These are phyloP conservation scores for Fusarium virguliforme DNA, from an alignment of 2,329 filamentous ascomycete genomes.

Conservation along the genomic window DNA sequence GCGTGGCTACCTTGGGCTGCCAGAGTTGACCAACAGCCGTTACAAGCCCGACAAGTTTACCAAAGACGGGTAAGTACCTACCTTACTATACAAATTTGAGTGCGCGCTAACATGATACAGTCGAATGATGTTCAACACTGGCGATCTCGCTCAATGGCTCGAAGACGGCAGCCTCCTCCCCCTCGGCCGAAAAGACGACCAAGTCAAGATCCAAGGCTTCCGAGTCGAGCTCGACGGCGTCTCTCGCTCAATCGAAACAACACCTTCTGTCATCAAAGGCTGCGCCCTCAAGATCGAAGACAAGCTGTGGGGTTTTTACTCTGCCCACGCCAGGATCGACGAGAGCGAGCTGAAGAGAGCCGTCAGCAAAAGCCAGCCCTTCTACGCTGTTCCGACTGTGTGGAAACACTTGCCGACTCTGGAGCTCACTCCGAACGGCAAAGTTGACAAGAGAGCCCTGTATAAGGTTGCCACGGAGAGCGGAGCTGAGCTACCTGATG, in stretches of 20 bases:
- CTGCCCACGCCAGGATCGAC: conserved; percentile 19
- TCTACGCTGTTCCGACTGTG: conserved; percentile 35
- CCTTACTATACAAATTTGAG: rapidly evolving
- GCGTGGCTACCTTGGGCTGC: conserved; percentile 29
- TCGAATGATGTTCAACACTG: conserved; percentile 39
- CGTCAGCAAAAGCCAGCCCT: conserved; percentile 23
- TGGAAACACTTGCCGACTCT: conserved; percentile 33
- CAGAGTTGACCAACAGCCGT: conserved; percentile 19
- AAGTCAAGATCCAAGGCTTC: conserved; percentile 34
- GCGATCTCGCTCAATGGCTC: conserved; percentile 33
- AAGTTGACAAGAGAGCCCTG: conserved; percentile 30
- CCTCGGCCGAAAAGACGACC: conserved; percentile 41
- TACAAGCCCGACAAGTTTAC: conserved; percentile 49
- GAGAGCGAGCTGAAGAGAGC: conserved; percentile 27
- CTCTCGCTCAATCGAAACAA: conserved; percentile 13
- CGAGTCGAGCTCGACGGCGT: conserved; percentile 20
- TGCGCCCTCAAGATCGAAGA: conserved; percentile 16
- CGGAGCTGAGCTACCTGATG: not conserved
- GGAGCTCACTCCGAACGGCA: conserved; percentile 38
- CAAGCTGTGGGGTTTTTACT: conserved; percentile 24
- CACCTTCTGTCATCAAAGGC: conserved; percentile 9
- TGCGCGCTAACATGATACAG: not conserved
- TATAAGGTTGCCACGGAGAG: conserved; percentile 21
- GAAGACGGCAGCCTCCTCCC: conserved; percentile 39
- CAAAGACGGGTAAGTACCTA: conserved; percentile 21